These are phyloP conservation scores for Yarrowia porcina DNA, from an alignment of 805 yeast species.

Conservation along the genomic window DNA sequence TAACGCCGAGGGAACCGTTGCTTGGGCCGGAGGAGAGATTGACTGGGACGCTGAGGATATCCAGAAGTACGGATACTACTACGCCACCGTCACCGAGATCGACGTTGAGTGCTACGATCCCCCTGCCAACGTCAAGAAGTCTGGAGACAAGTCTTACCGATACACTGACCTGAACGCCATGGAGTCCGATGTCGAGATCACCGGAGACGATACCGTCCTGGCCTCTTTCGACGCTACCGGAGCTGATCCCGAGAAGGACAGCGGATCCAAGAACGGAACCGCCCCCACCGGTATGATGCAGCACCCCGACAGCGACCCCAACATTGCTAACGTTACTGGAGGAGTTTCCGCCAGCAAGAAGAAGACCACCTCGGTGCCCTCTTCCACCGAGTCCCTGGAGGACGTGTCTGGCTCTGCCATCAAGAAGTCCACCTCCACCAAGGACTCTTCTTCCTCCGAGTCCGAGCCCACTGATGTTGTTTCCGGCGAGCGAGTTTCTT, in stretches of 20 bases:
- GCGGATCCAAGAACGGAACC: conserved; percentile 24
- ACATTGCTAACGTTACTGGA: conserved; percentile 23
- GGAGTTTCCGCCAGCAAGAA: conserved; percentile 20
- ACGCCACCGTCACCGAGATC: conserved; percentile 58
- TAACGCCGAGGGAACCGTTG: conserved; percentile 60
- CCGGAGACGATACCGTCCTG: conserved; percentile 59
- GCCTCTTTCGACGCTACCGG: conserved; percentile 66
- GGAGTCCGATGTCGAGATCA: conserved; percentile 52
- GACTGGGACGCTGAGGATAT: conserved; percentile 81
- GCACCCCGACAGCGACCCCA: conserved; percentile 20
- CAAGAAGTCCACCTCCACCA: conserved; percentile 21
- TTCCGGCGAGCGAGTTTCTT: conserved; percentile 23
- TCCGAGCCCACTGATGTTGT: conserved; percentile 28
- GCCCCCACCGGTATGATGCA: conserved; percentile 27
- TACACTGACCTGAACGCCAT: conserved; percentile 50
- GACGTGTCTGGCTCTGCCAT: conserved; percentile 26
- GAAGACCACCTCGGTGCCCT: conserved; percentile 2
- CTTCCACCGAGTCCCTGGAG: conserved; percentile 32
- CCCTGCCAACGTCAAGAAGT: conserved; percentile 51
- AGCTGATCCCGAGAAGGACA: conserved; percentile 42
- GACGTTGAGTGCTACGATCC: conserved; percentile 68
- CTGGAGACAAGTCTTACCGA: conserved; percentile 51
- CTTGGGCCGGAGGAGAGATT: conserved; percentile 84
- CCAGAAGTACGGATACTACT: conserved; percentile 74
- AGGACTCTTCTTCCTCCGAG: conserved; percentile 26